A percentile compares a stretch with the other conserved stretches of the same genome.
Conservation (phyloP, 1,284 basidiomycete genomes). For the Apiotrichum montevideense region DNA sequence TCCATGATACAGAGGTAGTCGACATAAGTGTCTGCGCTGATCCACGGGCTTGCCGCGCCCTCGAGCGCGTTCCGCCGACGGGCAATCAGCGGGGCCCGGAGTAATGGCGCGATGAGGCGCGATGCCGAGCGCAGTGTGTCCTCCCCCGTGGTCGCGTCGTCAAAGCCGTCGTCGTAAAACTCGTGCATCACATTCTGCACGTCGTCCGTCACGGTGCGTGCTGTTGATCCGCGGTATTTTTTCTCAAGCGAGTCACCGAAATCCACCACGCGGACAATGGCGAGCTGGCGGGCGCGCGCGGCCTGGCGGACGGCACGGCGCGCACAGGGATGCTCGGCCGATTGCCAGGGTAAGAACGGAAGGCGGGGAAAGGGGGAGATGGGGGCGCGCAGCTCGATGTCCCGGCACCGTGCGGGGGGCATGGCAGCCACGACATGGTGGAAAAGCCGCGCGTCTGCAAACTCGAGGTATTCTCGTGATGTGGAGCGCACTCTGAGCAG, state of each 20-base stretch:
- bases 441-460: not conserved
- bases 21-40: not conserved
- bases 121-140: not conserved
- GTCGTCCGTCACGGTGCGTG: not conserved
- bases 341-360: not conserved
- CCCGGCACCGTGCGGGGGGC: not conserved
- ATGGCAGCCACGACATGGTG: not conserved
- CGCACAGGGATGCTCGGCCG: not conserved
- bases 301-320: not conserved
- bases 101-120: not conserved
- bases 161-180: not conserved
- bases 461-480: conserved; percentile 1
- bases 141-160: not conserved
- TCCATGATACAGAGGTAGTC: not conserved
- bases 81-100: not conserved
- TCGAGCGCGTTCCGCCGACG: not conserved
- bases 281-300: not conserved
- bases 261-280: not conserved
- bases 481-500: not conserved
- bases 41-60: not conserved
- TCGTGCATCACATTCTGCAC: not conserved
- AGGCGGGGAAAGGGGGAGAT: not conserved
- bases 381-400: not conserved
- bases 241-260: not conserved
- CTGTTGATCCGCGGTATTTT: not conserved